Evolutionary conservation across 140 eudicot species (phyloP).

Genomic region (Oenanthe javanica): DNA sequence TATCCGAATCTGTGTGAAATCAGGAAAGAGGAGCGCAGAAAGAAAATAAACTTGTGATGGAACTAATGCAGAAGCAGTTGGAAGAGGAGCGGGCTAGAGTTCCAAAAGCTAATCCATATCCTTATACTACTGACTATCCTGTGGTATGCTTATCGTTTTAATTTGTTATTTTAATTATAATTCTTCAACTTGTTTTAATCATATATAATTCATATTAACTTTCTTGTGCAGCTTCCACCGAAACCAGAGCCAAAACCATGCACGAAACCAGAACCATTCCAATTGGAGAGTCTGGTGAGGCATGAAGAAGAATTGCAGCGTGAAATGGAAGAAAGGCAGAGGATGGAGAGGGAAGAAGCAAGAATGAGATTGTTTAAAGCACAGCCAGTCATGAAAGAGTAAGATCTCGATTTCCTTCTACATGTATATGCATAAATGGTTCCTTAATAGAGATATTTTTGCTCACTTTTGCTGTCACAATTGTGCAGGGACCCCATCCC

Average conservation of each 20-base stretch:
- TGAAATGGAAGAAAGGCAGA: slow-evolving; percentile 78
- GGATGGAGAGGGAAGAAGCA: slow-evolving; percentile 76
- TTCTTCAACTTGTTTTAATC: neutral
- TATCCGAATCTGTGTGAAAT: neutral
- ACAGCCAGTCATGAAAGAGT: slow-evolving; percentile 76
- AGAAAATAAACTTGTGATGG: slow-evolving; percentile 56
- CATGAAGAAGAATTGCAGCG: slow-evolving; percentile 83
- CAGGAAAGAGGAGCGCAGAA: slow-evolving; percentile 90
- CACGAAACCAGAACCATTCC: slow-evolving; percentile 85
- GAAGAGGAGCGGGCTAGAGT: slow-evolving; percentile 75
- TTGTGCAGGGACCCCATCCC: slow-evolving; percentile 86
- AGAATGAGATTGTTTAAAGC: slow-evolving; percentile 72
- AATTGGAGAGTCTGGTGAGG: slow-evolving; percentile 75
- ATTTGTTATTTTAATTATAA: neutral
- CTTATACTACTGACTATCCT: slow-evolving; percentile 87
- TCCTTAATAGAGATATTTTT: neutral
- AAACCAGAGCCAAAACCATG: slow-evolving; percentile 88
- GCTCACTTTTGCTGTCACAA: neutral
- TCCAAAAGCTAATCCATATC: slow-evolving; percentile 90
- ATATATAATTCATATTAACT: neutral
- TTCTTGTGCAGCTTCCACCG: slow-evolving; percentile 61
- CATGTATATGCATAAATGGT: neutral
- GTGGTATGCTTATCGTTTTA: slow-evolving; percentile 45
- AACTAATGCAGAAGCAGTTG: slow-evolving; percentile 55
- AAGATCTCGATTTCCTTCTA: slow-evolving; percentile 13